Evolutionary conservation across 2,329 filamentous ascomycete genomes (phyloP).

Genomic region (Incumbomyces lentus): DNA sequence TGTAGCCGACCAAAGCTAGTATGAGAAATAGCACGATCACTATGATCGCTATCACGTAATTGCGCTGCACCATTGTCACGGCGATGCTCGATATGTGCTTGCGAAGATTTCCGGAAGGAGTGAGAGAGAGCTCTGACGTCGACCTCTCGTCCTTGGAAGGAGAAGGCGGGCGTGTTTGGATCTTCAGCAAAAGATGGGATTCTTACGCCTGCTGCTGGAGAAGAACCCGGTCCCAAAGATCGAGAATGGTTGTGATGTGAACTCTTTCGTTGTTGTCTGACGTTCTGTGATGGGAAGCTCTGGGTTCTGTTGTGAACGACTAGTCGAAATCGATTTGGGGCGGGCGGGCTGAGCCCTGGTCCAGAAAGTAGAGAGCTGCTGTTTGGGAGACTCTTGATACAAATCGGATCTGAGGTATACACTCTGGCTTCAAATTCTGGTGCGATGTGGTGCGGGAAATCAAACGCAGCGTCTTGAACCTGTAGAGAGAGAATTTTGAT

Average conservation of each 20-base stretch:
- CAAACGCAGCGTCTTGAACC: constrained; percentile 10
- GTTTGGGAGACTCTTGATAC: constrained; percentile 16
- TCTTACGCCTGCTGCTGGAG: background rate
- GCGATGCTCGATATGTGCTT: background rate
- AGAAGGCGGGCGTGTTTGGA: constrained; percentile 1
- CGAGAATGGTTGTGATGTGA: background rate
- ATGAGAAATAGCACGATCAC: constrained; percentile 40
- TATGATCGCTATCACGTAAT: constrained; percentile 41
- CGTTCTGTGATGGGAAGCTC: background rate
- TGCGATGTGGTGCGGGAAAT: constrained; percentile 10
- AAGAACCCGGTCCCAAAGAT: background rate
- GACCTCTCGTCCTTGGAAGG: background rate
- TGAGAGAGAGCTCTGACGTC: background rate
- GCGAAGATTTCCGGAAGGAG: background rate
- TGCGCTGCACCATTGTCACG: constrained; percentile 32
- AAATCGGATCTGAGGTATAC: constrained; percentile 14
- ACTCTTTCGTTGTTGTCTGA: background rate
- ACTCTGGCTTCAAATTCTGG: constrained; percentile 10
- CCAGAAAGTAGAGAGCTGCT: constrained; percentile 16
- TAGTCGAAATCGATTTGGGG: constrained; percentile 17
- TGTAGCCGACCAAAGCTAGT: constrained; percentile 32
- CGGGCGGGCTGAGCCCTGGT: constrained; percentile 18
- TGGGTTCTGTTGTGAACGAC: constrained; percentile 5
- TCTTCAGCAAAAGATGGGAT: background rate
- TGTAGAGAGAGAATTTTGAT: constrained; percentile 16